A percentile compares a stretch with the other conserved stretches of the same genome.
These are phyloP conservation scores for Yamadazyma endophytica DNA, from an alignment of 805 yeast genomes.

Conservation along the genomic window DNA sequence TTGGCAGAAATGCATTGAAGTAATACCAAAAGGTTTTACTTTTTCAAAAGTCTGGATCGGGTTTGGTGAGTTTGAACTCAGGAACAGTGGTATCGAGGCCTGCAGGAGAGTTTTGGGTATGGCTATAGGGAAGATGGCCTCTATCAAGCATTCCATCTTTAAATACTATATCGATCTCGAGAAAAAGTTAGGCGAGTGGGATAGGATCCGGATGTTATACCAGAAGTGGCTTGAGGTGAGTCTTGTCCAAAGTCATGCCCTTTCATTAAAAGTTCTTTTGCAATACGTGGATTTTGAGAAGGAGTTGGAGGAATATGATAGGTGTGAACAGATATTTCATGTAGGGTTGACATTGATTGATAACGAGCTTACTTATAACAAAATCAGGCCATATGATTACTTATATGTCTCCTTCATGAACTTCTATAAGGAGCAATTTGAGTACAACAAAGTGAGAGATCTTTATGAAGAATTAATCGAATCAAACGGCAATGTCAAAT, in stretches of 20 bases:
- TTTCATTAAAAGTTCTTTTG: constrained; percentile 44
- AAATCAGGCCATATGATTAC: constrained; percentile 16
- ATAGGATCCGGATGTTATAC: constrained; percentile 69
- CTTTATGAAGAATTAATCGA: constrained; percentile 40
- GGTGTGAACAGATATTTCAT: constrained; percentile 62
- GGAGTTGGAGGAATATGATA: constrained; percentile 59
- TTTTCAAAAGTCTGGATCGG: constrained; percentile 73
- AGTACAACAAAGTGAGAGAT: constrained; percentile 52
- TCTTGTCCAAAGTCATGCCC: constrained; percentile 5
- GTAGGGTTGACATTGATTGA: constrained; percentile 38
- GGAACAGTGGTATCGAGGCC: constrained; percentile 44
- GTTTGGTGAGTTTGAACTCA: constrained; percentile 67
- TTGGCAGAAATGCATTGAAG: constrained; percentile 46
- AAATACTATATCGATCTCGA: constrained; percentile 67
- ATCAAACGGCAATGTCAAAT: constrained; percentile 17
- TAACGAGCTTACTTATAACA: constrained; percentile 25
- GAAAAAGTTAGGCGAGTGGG: constrained; percentile 67
- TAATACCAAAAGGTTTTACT: constrained; percentile 56
- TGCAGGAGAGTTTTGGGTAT: constrained; percentile 72
- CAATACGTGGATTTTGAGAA: constrained; percentile 68
- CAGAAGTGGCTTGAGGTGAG: constrained; percentile 55
- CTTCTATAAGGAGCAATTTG: constrained; percentile 56
- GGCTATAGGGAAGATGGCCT: constrained; percentile 53
- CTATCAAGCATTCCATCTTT: constrained; percentile 48
- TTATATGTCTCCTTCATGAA: constrained; percentile 42